Base-by-base conservation (phyloP, 768 basidiomycete genomes). In the Podaxis sp. region DNA sequence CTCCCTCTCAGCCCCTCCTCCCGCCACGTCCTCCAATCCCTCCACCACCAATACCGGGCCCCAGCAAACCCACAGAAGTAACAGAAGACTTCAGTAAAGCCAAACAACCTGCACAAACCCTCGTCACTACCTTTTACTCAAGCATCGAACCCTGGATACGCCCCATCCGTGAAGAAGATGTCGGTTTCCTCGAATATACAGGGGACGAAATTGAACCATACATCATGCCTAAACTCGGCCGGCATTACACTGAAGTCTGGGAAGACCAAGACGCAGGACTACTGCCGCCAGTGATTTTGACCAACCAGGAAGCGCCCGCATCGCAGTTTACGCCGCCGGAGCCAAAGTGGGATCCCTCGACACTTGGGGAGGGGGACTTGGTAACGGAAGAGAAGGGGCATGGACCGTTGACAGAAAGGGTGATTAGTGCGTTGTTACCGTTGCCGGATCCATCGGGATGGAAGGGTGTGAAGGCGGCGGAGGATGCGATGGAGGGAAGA, bases 141-240 rank as follows among this genome's bases (percentile, higher is more conserved):
- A 90, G 87, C 68, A 85, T 96, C 51, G 96, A 98, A 69, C 90
- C 92, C 11, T 99, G 91, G 80, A 79, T 96, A 69, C 88, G 95
- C 55, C 85, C 86, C 24, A 87, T 98, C 49, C 90, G 90, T 65
- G 97, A 98, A 75, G 97, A 98, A 74, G 97, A 99, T 70, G 77
- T 98, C 29, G 96, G 96, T 2, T 96, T 94, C 74, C 81, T 99
- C 57, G 91, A 93, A 63, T 91, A 91, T 69, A 88, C 89, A 11
- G 91, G 85, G n/a, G 95, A 98, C 69, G 95, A 97, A 64, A 80
- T 92, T 8, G 92, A 94, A 61, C 90, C 93, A 0, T 97, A 85
- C 69, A 75, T 93, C 37, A 85, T 96, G 75, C 96, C 96, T 29
- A 85, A 89, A 60, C 82, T 97, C 0, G 96, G 84, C 22, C 80